Percentiles rank a stretch among this genome's conserved stretches.
These are phyloP conservation scores for Juncus effusus DNA, from an alignment of 176 grass and related monocot genomes.

Conservation along the genomic window DNA sequence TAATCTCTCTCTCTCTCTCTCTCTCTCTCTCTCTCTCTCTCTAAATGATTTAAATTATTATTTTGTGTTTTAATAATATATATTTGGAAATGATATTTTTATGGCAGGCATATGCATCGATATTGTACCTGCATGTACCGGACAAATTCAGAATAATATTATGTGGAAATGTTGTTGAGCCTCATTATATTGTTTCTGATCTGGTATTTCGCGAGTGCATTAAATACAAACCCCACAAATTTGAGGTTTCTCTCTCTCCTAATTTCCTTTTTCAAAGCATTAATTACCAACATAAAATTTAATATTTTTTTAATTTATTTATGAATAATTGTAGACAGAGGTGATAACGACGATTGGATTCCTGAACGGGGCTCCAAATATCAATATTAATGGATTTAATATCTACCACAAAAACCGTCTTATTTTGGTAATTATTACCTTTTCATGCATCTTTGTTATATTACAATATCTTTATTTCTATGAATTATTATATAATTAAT, in stretches of 20 bases:
- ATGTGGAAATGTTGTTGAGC: slow-evolving; percentile 52
- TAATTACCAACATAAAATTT: slow-evolving; percentile 8
- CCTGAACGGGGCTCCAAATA: slow-evolving; percentile 56
- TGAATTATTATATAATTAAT: slow-evolving; percentile 5
- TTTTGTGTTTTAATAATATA: background rate
- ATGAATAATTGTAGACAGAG: slow-evolving; percentile 34
- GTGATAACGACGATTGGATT: slow-evolving; percentile 61
- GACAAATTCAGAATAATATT: slow-evolving; percentile 48
- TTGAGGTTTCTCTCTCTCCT: slow-evolving; percentile 42
- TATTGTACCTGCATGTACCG: slow-evolving; percentile 62
- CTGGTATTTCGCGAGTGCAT: slow-evolving; percentile 55
- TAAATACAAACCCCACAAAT: slow-evolving; percentile 54
- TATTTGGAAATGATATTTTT: slow-evolving; percentile 16
- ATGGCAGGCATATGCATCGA: slow-evolving; percentile 64
- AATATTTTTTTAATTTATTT: slow-evolving; percentile 20
- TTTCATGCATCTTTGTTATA: too few species aligned
- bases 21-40: background rate
- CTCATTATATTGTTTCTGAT: slow-evolving; percentile 41
- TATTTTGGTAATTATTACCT: slow-evolving; percentile 44
- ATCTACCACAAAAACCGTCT: slow-evolving; percentile 70
- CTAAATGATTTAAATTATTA: background rate
- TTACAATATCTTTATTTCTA: background rate
- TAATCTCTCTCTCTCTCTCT: background rate
- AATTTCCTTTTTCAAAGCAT: background rate
- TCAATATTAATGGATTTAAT: slow-evolving; percentile 61